Evolutionary conservation across 148 eudicot species (phyloP).

Genomic region (Suaeda aralocaspica): DNA sequence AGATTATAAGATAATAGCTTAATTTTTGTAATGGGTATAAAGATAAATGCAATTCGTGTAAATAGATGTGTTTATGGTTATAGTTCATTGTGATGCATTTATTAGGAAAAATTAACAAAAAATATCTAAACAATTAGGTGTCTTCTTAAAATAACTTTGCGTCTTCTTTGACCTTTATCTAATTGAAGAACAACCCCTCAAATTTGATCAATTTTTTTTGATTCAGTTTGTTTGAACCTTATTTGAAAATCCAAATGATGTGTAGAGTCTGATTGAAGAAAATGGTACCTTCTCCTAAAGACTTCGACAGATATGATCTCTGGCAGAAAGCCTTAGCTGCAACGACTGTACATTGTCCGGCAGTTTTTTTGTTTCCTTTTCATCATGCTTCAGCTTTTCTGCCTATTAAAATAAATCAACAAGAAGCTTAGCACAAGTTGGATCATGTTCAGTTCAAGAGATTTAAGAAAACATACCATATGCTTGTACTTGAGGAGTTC

Average conservation of each 20-base stretch:
- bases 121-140: not conserved
- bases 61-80: too few relatives aligned
- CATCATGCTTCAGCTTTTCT: slow-evolving; percentile 82
- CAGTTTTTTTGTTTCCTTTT: slow-evolving; percentile 80
- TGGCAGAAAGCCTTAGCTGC: slow-evolving; percentile 73
- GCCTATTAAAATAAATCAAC: slow-evolving; percentile 40
- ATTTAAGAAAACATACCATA: slow-evolving; percentile 40
- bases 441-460: not conserved
- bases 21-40: too few relatives aligned
- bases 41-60: too few relatives aligned
- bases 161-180: too few relatives aligned
- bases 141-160: too few relatives aligned
- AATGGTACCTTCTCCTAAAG: slow-evolving; percentile 97
- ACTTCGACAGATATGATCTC: slow-evolving; percentile 62
- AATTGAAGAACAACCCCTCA: not conserved
- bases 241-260: too few relatives aligned
- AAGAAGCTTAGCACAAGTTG: too few relatives aligned
- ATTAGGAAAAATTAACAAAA: too few relatives aligned
- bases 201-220: not conserved
- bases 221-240: not conserved
- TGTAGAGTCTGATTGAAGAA: too few relatives aligned
- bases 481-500: slow-evolving; percentile 89
- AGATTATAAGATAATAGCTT: too few relatives aligned
- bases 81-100: too few relatives aligned
- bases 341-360: slow-evolving; percentile 74